Conservation (phyloP, 305 asterid genomes). For the Rubia occidens region DNA sequence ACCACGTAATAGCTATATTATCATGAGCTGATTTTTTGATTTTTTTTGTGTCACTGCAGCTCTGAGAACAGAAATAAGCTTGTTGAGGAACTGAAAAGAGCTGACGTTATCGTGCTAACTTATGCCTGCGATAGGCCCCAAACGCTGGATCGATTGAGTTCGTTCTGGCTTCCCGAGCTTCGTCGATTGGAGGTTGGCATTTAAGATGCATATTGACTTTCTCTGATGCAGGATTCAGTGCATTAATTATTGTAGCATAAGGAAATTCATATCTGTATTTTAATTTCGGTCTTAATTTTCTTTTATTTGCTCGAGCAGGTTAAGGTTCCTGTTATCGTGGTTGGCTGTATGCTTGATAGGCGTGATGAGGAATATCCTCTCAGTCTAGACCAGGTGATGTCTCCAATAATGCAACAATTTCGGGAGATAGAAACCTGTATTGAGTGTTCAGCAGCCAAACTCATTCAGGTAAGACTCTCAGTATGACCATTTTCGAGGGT, state of each 20-base stretch:
- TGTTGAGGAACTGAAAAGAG: slow-evolving; percentile 68
- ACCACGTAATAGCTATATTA: slow-evolving; percentile 3
- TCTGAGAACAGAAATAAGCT: slow-evolving; percentile 62
- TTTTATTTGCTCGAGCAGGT: slow-evolving; percentile 39
- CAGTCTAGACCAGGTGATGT: slow-evolving; percentile 92
- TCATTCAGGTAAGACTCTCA: slow-evolving; percentile 55
- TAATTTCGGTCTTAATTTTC: not conserved
- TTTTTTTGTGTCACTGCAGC: slow-evolving; percentile 28
- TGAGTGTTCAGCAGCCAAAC: slow-evolving; percentile 79
- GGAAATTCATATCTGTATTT: not conserved
- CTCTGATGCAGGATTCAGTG: not conserved
- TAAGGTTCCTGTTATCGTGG: slow-evolving; percentile 92
- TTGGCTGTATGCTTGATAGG: slow-evolving; percentile 94
- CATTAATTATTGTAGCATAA: not conserved
- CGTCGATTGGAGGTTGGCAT: slow-evolving; percentile 69
- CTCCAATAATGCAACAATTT: slow-evolving; percentile 97
- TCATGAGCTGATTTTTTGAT: slow-evolving; percentile 5
- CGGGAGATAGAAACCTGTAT: slow-evolving; percentile 99
- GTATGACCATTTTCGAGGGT: slow-evolving; percentile 11
- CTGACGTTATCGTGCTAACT: slow-evolving; percentile 88
- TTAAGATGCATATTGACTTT: not conserved
- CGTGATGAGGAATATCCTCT: slow-evolving; percentile 67
- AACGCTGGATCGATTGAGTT: slow-evolving; percentile 79
- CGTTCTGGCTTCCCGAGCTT: slow-evolving; percentile 97
- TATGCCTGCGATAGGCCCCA: slow-evolving; percentile 86